Conservation (phyloP, 2,329 filamentous ascomycete genomes). For the Madurella mycetomatis region DNA sequence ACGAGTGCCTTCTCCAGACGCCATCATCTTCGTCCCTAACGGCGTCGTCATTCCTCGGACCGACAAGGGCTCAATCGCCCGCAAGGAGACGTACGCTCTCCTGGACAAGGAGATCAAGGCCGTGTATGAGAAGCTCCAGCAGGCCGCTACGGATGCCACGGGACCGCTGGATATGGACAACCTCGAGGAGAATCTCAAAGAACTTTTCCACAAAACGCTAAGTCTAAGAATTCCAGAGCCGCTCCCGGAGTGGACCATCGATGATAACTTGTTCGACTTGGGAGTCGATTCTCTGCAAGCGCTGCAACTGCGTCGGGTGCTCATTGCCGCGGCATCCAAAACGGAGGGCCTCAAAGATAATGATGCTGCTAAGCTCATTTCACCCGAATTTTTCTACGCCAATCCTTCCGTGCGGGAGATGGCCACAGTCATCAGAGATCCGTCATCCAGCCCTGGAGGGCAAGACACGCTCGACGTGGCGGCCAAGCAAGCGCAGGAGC, state of each 20-base stretch:
- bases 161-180: neutral
- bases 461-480: neutral
- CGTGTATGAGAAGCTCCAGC: neutral
- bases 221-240: neutral
- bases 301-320: neutral
- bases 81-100: neutral
- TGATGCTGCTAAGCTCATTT: neutral
- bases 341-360: neutral
- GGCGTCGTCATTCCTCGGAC: neutral
- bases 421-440: neutral
- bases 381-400: neutral
- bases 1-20: neutral
- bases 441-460: neutral
- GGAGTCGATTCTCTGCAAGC: neutral
- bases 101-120: neutral
- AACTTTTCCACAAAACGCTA: neutral
- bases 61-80: neutral
- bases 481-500: neutral
- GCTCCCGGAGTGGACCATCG: neutral
- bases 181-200: neutral
- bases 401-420: neutral
- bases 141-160: neutral
- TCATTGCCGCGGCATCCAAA: neutral
- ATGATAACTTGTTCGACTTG: neutral
- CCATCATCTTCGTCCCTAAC: neutral